Evolutionary conservation across 495 filamentous ascomycete species (phyloP).

Genomic region (Hypoxylon rickii): DNA sequence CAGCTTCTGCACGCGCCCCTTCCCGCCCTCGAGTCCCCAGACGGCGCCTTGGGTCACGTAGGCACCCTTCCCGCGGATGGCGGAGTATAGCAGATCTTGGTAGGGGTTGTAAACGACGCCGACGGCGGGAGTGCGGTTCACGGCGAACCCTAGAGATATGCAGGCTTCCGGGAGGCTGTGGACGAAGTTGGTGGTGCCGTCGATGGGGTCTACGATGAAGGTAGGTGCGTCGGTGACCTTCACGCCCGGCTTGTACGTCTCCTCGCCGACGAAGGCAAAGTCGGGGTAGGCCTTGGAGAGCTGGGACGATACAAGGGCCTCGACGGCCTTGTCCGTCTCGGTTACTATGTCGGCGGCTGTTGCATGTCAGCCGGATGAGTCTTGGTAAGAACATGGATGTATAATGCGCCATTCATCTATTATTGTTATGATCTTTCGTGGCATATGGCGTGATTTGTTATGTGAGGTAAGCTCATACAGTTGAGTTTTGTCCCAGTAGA

Average conservation of each 20-base stretch:
- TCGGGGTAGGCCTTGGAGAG: conserved; percentile 67
- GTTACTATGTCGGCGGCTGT: conserved; percentile 83
- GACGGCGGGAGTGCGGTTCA: conserved; percentile 65
- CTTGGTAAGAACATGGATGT: neutral
- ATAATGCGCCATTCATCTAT: no score
- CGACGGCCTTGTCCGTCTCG: conserved; percentile 82
- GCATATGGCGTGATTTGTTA: no score
- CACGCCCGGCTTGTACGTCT: conserved; percentile 74
- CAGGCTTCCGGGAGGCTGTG: conserved; percentile 80
- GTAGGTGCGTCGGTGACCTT: conserved; percentile 71
- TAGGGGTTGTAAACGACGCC: conserved; percentile 89
- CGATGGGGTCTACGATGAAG: conserved; percentile 88
- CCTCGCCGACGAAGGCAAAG: conserved; percentile 80
- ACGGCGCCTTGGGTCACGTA: conserved; percentile 55
- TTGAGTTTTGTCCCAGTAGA: conserved; percentile 80
- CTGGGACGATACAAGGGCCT: conserved; percentile 70
- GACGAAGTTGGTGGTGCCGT: conserved; percentile 89
- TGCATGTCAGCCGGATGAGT: no score
- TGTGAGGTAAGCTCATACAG: conserved; percentile 58
- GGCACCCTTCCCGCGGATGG: conserved; percentile 69
- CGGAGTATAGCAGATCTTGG: conserved; percentile 69
- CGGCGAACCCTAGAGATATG: conserved; percentile 78
- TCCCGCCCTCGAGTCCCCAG: conserved; percentile 33
- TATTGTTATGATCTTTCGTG: no score
- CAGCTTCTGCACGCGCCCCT: conserved; percentile 41